phyloP scores from a whole-genome alignment of 805 yeast species.

The Saccharomycopsis schoenii region DNA sequence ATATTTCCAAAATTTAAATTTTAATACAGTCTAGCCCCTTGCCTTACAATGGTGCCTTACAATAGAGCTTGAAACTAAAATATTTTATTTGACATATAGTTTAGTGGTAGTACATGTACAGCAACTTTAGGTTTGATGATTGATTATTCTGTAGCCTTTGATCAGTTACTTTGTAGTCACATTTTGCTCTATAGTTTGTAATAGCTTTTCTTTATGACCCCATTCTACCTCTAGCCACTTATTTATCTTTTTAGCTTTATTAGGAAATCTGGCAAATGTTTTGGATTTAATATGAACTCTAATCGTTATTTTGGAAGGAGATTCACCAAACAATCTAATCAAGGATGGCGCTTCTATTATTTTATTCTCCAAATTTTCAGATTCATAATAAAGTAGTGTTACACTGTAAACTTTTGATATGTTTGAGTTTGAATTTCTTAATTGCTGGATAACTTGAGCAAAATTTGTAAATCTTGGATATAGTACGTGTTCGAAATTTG shows the following conservation, averaged over 20 bases:
- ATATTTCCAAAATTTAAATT: neutral
- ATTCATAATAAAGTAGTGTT: constrained; percentile 35
- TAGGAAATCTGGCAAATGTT: constrained; percentile 38
- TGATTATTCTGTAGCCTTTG: too few species aligned
- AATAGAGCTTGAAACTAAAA: too few species aligned
- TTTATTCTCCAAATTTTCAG: constrained; percentile 5
- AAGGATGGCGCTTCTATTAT: constrained; percentile 25
- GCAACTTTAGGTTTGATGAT: too few species aligned
- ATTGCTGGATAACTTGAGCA: constrained; percentile 36
- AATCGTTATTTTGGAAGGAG: constrained; percentile 26
- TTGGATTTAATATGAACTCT: constrained; percentile 40
- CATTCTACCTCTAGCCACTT: constrained; percentile 71
- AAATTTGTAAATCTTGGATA: constrained; percentile 71
- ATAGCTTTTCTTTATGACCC: constrained; percentile 54
- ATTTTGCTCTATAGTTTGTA: constrained; percentile 30
- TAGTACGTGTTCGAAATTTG: constrained; percentile 47
- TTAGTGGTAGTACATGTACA: too few species aligned
- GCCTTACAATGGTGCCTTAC: too few species aligned
- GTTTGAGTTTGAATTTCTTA: constrained; percentile 23
- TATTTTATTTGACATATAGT: too few species aligned
- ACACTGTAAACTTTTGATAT: constrained; percentile 39
- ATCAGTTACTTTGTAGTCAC: too few species aligned
- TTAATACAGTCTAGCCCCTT: too few species aligned
- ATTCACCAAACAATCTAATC: constrained; percentile 26
- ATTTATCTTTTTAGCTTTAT: constrained; percentile 46